These are phyloP conservation scores for Chrysosporium keratinophilum DNA, from an alignment of 2,329 filamentous ascomycete genomes.

Conservation along the genomic window DNA sequence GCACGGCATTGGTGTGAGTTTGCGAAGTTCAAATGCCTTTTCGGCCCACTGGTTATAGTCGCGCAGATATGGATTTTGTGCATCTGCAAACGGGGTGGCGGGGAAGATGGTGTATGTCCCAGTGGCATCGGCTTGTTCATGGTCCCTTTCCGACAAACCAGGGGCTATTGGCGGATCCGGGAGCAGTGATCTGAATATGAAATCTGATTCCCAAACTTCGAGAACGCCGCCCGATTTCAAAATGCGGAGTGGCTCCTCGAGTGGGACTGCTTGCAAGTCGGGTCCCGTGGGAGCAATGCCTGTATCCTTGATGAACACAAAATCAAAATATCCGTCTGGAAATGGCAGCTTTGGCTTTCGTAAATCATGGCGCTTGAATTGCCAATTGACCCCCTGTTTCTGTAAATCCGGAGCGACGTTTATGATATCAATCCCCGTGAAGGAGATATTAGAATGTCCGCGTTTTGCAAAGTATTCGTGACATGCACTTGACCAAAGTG, in stretches of 20 bases:
- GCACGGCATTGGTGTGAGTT: constrained; percentile 65
- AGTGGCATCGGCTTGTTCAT: constrained; percentile 54
- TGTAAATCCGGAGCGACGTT: constrained; percentile 55
- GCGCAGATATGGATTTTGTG: constrained; percentile 69
- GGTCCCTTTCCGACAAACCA: constrained; percentile 50
- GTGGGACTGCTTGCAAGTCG: constrained; percentile 43
- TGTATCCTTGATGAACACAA: constrained; percentile 80
- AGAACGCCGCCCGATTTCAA: constrained; percentile 67
- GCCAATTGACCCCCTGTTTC: constrained; percentile 73
- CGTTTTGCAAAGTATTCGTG: constrained; percentile 64
- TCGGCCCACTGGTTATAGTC: constrained; percentile 77
- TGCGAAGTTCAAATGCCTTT: constrained; percentile 61
- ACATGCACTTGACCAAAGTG: constrained; percentile 81
- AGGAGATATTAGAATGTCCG: constrained; percentile 60
- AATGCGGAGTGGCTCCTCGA: constrained; percentile 67
- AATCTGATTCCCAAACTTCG: constrained; percentile 85
- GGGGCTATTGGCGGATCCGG: constrained; percentile 59
- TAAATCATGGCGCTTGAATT: constrained; percentile 78
- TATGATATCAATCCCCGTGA: constrained; percentile 73
- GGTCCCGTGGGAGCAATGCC: constrained; percentile 55
- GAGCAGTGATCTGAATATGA: constrained; percentile 69
- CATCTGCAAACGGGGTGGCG: constrained; percentile 69
- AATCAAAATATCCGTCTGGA: constrained; percentile 67
- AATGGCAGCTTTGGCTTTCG: constrained; percentile 68
- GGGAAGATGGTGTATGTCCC: constrained; percentile 74